Evolutionary conservation across 192 early-diverging fungal species (phyloP), one percentile per base, ranked within the genome.

Genomic region (Neocallimastix lanati): DNA sequence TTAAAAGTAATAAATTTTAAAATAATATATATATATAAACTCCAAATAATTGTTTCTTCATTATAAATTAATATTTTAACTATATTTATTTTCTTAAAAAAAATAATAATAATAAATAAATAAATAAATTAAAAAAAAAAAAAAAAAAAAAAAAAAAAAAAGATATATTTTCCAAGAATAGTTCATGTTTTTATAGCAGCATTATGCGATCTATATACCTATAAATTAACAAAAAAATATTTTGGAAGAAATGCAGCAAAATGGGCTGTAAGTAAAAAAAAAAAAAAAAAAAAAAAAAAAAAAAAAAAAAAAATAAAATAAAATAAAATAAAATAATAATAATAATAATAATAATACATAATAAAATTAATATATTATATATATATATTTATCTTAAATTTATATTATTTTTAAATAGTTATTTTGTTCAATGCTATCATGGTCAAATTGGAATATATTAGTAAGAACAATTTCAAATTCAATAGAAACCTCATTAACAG

Each of bases 111-210:
- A 33, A 33, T 6, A 33, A 33, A 33, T 33, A 33, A 33, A 11
- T 6, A 33, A 33, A 33, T 33, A 33, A 6, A 33, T 6, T 33
- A 33, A 33, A 6, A 33, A 33, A 29, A 29, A n/a, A 82, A 94
- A 33, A 6, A 33, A 33, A 6, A 33, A 33, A 6, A 33, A 33
- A 6, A 33, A 33, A 6, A 33, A 33, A 29, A 29, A n/a, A 82
- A 94, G 93, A 86, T 95, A 18, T 80, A 87, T 30, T 91, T 89
- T 28, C 96, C 96, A 15, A 86, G 92, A 16, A 77, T 91, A 28
- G 80, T 98, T n/a, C 94, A 95, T 78, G 92, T 92, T 13, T 29
- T 88, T 12, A 90, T 95, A 82, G 90, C 94, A 0, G 91, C 91
- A 1, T 30, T 93, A 2, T 84, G 84, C 0, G 96, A 98, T 84